Evolutionary conservation across 257 asterid genomes (phyloP).

Genomic region (Nicotiana paniculata): DNA sequence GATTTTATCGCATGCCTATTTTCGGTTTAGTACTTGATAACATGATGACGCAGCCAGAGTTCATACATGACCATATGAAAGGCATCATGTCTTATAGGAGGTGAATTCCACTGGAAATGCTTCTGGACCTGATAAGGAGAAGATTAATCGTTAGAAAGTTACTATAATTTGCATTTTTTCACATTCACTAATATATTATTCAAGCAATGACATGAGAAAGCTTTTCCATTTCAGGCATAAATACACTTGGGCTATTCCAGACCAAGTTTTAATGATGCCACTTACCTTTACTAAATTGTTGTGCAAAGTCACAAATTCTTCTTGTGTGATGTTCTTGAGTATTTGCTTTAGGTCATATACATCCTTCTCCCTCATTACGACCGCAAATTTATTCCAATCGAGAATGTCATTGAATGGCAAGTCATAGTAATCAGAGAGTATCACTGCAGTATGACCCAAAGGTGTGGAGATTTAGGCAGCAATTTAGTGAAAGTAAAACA

Average conservation of each 20-base stretch:
- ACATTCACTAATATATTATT: background rate
- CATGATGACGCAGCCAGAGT: constrained; percentile 89
- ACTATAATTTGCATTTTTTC: background rate
- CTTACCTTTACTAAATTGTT: constrained; percentile 86
- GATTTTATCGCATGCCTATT: background rate
- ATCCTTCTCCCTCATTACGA: constrained; percentile 76
- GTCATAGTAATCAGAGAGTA: constrained; percentile 88
- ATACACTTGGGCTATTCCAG: background rate
- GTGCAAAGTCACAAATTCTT: constrained; percentile 67
- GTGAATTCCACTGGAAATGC: constrained; percentile 96
- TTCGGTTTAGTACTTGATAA: constrained; percentile 61
- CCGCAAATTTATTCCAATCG: constrained; percentile 78
- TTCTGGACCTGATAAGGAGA: constrained; percentile 56
- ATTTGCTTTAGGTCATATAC: constrained; percentile 88
- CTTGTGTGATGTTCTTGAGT: constrained; percentile 68
- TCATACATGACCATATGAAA: constrained; percentile 98
- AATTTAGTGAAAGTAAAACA: background rate
- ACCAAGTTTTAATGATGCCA: background rate
- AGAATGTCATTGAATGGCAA: constrained; percentile 89
- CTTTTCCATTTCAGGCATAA: background rate
- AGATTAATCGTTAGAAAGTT: background rate
- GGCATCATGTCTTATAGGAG: constrained; percentile 61
- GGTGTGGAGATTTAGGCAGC: background rate
- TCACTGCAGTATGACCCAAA: constrained; percentile 53
- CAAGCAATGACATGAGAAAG: background rate